Conservation (phyloP, 2,329 filamentous ascomycete genomes). For the Arthrobotrys sinensis region DNA sequence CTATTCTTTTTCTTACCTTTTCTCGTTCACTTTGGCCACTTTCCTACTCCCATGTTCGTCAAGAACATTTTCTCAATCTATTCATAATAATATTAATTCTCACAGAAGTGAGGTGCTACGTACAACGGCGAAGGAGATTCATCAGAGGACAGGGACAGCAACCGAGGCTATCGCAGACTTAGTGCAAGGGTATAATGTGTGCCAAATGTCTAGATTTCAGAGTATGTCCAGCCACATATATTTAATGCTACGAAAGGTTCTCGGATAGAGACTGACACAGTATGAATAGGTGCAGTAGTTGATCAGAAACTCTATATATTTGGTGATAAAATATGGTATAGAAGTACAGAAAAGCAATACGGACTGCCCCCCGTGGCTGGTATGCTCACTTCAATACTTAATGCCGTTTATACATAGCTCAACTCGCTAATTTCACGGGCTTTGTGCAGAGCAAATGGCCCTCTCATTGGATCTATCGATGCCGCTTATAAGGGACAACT, state of each 20-base stretch:
- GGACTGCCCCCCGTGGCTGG: not conserved
- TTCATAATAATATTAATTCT: too few species aligned
- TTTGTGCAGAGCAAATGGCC: not conserved
- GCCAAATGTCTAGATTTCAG: not conserved
- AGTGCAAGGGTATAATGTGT: not conserved
- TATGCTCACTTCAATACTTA: not conserved
- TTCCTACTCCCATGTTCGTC: too few species aligned
- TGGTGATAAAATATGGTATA: not conserved
- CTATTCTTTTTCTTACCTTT: too few species aligned
- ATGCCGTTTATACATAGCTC: not conserved
- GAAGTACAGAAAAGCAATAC: not conserved
- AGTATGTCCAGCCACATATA: not conserved
- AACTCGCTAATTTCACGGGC: too few species aligned
- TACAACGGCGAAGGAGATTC: not conserved
- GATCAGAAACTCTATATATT: constrained; percentile 21
- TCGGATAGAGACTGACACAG: not conserved
- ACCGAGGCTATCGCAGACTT: too few species aligned
- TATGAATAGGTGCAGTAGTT: constrained; percentile 1
- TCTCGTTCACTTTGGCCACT: too few species aligned
- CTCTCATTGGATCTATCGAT: constrained; percentile 22
- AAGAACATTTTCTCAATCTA: too few species aligned
- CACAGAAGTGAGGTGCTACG: too few species aligned
- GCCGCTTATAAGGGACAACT: not conserved
- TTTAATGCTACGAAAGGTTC: too few species aligned
- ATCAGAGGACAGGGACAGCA: not conserved